Evolutionary conservation across 192 early-diverging fungal species (phyloP).

Genomic region (Coemansia biformis): DNA sequence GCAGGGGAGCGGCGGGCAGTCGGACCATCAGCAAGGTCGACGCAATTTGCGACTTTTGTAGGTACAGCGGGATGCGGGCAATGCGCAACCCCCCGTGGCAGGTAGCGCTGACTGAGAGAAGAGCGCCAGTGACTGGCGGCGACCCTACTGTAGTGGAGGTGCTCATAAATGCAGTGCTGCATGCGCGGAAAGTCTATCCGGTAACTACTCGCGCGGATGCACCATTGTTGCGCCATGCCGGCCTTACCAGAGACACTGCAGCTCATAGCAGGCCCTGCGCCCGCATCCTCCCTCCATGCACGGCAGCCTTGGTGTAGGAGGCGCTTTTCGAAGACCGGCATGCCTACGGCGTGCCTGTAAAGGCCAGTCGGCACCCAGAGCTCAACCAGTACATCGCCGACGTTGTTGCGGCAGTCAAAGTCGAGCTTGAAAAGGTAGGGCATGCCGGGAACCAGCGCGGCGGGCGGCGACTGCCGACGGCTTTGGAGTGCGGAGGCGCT

Average conservation of each 20-base stretch:
- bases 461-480: no score
- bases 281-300: no score
- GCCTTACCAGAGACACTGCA: no score
- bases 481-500: no score
- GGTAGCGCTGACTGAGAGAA: no score
- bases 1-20: background rate
- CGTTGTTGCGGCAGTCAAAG: constrained; percentile 35
- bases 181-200: constrained; percentile 32
- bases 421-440: constrained; percentile 40
- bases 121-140: background rate
- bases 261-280: no score
- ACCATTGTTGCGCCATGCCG: no score
- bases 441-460: no score
- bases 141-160: constrained; percentile 30
- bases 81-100: background rate
- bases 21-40: constrained; percentile 24
- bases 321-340: constrained; percentile 44
- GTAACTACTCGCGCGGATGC: constrained; percentile 17
- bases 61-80: constrained; percentile 1
- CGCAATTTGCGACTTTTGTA: constrained; percentile 45
- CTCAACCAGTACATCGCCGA: constrained; percentile 49
- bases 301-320: constrained; percentile 12
- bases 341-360: constrained; percentile 50
- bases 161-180: constrained; percentile 27
- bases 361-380: constrained; percentile 50